Evolutionary conservation across 495 filamentous ascomycete species (phyloP).

Genomic region (Trichodelitschia bisporula): DNA sequence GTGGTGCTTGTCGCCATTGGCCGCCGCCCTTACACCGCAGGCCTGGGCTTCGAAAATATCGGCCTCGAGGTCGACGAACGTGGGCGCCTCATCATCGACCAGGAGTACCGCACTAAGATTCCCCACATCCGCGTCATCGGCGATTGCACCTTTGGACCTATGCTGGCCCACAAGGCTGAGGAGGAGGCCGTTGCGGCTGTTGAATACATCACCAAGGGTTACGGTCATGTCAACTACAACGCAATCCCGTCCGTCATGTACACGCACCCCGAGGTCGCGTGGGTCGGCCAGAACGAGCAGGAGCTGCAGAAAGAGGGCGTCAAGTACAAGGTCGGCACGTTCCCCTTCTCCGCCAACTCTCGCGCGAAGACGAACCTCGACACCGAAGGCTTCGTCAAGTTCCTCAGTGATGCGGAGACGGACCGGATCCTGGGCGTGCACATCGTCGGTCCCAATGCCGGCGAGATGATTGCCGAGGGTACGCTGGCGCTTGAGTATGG

Average conservation of each 20-base stretch:
- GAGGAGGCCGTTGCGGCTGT: conserved; percentile 87
- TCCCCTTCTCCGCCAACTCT: conserved; percentile 95
- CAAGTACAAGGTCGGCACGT: conserved; percentile 74
- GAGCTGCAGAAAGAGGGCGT: conserved; percentile 75
- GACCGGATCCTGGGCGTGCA: conserved; percentile 87
- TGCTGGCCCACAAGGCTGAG: conserved; percentile 98
- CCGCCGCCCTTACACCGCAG: conserved; percentile 78
- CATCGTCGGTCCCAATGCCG: conserved; percentile 86
- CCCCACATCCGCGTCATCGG: conserved; percentile 93
- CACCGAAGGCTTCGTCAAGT: conserved; percentile 91
- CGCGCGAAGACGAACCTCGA: conserved; percentile 97
- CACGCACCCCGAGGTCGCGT: conserved; percentile 93
- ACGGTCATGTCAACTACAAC: conserved; percentile 97
- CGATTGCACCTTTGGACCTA: conserved; percentile 92
- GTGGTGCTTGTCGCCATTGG: conserved; percentile 95
- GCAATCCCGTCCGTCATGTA: conserved; percentile 98
- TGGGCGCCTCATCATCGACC: conserved; percentile 87
- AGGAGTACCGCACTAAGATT: conserved; percentile 92
- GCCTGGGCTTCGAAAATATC: conserved; percentile 78
- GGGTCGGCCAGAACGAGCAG: conserved; percentile 95
- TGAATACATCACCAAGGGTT: conserved; percentile 91
- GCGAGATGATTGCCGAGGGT: conserved; percentile 98
- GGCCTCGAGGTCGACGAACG: conserved; percentile 85
- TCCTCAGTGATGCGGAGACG: conserved; percentile 87
- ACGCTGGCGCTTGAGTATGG: conserved; percentile 92